Evolutionary conservation across 345 rosid species (phyloP).

Genomic region (Corchorus olitorius): DNA sequence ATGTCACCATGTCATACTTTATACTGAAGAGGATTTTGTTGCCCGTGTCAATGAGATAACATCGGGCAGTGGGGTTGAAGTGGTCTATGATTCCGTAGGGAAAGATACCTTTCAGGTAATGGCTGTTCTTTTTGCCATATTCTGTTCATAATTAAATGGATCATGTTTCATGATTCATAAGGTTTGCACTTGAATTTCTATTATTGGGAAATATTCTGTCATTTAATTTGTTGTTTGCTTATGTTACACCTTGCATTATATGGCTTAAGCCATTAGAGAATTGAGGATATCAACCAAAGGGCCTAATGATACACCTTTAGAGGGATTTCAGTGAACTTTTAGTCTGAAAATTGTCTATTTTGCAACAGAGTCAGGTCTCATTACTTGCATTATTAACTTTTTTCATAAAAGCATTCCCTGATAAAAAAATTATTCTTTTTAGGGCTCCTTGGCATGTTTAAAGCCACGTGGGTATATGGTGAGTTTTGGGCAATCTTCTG

Average conservation of each 20-base stretch:
- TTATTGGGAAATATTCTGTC: not conserved
- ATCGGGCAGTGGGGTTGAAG: conserved; percentile 77
- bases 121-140: not conserved
- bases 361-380: not conserved
- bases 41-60: conserved; percentile 73
- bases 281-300: not conserved
- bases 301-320: not conserved
- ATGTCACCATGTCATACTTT: conserved; percentile 77
- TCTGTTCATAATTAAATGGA: not conserved
- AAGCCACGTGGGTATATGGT: conserved; percentile 83
- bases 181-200: not conserved
- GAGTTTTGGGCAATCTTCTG: conserved; percentile 88
- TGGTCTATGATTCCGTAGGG: conserved; percentile 91
- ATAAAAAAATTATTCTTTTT: not conserved
- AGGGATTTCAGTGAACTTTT: not conserved
- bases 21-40: conserved; percentile 78
- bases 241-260: not conserved
- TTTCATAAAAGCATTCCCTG: not conserved
- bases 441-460: conserved; percentile 89
- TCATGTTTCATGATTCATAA: not conserved
- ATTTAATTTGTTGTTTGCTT: not conserved
- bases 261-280: not conserved
- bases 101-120: conserved; percentile 85
- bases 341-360: not conserved
- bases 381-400: not conserved